These are phyloP conservation scores for Talaromyces sp. DNA, from an alignment of 2,329 filamentous ascomycete genomes.

Conservation along the genomic window DNA sequence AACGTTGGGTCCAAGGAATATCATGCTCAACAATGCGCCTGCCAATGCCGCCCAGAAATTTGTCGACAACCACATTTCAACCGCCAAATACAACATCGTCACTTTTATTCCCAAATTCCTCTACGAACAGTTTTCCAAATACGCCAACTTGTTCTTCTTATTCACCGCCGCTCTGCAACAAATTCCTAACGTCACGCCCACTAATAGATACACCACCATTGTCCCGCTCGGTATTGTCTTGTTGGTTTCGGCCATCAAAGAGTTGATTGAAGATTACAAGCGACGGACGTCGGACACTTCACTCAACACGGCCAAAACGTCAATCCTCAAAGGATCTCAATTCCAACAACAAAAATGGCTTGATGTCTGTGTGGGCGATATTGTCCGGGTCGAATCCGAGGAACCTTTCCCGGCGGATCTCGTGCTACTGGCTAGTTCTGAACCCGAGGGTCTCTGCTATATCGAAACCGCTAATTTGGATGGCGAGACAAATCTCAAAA, in stretches of 20 bases:
- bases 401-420: conserved; percentile 92
- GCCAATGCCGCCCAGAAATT: conserved; percentile 88
- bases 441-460: conserved; percentile 95
- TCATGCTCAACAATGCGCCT: conserved; percentile 92
- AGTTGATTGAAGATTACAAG: conserved; percentile 88
- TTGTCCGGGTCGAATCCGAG: conserved; percentile 88
- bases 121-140: conserved; percentile 98
- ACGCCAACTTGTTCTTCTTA: conserved; percentile 98
- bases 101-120: conserved; percentile 97
- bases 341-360: conserved; percentile 92
- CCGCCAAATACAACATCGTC: conserved; percentile 90
- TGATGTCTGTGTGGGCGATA: conserved; percentile 86
- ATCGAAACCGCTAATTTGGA: conserved; percentile 98
- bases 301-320: conserved; percentile 81
- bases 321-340: conserved; percentile 72
- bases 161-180: conserved; percentile 94
- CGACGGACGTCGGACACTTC: conserved; percentile 79
- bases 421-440: conserved; percentile 86
- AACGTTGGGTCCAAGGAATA: conserved; percentile 83
- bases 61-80: conserved; percentile 94
- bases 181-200: conserved; percentile 90
- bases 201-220: conserved; percentile 93
- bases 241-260: conserved; percentile 91
- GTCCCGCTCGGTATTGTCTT: conserved; percentile 87
- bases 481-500: conserved; percentile 96